Conservation (phyloP, 257 asterid species). For the Nicotiana sylvestris region DNA sequence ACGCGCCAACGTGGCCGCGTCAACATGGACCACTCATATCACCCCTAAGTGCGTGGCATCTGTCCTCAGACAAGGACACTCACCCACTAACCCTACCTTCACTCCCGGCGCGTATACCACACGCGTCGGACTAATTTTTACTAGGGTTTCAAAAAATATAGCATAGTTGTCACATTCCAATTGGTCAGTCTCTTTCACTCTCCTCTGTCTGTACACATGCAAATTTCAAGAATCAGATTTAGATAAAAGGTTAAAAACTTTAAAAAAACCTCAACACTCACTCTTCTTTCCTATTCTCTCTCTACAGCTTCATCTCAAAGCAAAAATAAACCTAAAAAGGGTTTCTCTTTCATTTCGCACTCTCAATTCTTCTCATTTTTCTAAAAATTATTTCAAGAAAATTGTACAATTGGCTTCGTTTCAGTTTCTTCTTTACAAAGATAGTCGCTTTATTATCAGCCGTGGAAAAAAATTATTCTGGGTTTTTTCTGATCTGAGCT, state of each 20-base stretch:
- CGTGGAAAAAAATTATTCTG: neutral
- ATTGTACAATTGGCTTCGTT: neutral
- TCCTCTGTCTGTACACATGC: neutral
- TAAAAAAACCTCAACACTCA: no score
- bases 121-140: neutral
- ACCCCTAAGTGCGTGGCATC: neutral
- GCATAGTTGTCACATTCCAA: neutral
- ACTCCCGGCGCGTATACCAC: neutral
- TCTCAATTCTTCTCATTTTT: neutral
- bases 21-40: neutral
- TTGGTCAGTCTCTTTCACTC: neutral
- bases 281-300: neutral
- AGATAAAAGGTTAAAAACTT: no score
- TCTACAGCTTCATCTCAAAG: neutral
- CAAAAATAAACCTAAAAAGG: neutral
- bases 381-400: neutral
- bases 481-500: neutral
- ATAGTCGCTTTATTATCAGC: neutral
- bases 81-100: neutral
- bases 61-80: neutral
- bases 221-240: neutral
- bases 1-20: neutral
- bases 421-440: neutral
- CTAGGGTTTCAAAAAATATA: neutral
- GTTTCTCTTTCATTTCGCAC: conserved; percentile 4